Base-by-base conservation (phyloP, 106 monocot genomes). In the Acorus calamus region DNA sequence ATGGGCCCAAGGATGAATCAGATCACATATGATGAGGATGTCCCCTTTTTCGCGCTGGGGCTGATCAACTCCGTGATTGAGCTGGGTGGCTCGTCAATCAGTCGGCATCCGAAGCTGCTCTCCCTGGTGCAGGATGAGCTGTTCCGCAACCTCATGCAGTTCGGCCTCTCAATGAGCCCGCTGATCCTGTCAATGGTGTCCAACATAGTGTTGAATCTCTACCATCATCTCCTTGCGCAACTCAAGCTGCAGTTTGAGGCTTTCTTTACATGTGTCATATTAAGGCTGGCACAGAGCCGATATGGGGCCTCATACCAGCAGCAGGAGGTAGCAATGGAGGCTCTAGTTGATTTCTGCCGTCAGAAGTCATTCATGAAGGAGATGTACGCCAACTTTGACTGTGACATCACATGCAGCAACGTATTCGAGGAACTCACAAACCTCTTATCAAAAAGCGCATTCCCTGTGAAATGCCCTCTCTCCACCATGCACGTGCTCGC, bases 301-400 rank as follows among this genome's bases (percentile, higher is more conserved):
- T 79, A 86, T 71, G 93, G 93, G 12, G 76, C 81, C 7, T 81
- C 72, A 50, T 94, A 79, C 62, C 89, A 94, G 71, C 93, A 94
- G 69, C 89, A 94, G 71, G 93, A 94, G 79, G 89, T 94, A 59
- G 93, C 89, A 4, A 70, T 94, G 84, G 93, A 94, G 79, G 81
- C 86, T 68, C 81, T 89, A 50, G 87, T 87, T 11, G 91, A 92
- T 42, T 87, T 92, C 59, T 92, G 91, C 73, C 61, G 87, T 63
- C 91, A 92, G 71, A 81, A 79, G 52, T 67, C 67, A 11, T 92
- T 92, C 57, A 92, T 92, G 84, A 55, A 78, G 3, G 90, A 91
- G 59, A 86, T 91, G 90, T 91, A 86, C 74, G 80, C 86, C 2
- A 91, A 91, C 56, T 75, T 91, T 67, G 90, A 91, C 61, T 91